These are phyloP conservation scores for Mortierella polycephala DNA, from an alignment of 371 early-diverging fungal species.

Conservation along the genomic window DNA sequence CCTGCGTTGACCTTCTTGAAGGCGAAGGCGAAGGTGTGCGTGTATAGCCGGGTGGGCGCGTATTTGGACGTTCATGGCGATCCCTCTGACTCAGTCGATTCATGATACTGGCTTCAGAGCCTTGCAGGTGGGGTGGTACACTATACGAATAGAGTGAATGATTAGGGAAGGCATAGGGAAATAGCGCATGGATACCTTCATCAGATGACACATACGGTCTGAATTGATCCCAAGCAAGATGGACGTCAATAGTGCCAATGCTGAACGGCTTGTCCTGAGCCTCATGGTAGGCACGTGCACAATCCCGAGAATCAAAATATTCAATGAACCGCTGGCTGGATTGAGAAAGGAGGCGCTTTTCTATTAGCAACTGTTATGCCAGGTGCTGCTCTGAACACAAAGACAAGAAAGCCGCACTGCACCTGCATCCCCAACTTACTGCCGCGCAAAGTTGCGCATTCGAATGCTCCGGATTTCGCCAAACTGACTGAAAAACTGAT, in stretches of 20 bases:
- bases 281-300: slow-evolving; percentile 29
- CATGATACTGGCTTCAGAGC: not conserved
- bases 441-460: not conserved
- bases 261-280: slow-evolving; percentile 19
- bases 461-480: slow-evolving; percentile 33
- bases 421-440: slow-evolving; percentile 8
- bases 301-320: slow-evolving; percentile 44
- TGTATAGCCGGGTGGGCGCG: not conserved
- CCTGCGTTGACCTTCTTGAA: not conserved
- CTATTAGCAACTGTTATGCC: no score
- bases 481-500: slow-evolving; percentile 20
- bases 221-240: slow-evolving; percentile 37
- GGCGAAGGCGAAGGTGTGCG: slow-evolving; percentile 17
- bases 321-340: slow-evolving; percentile 37
- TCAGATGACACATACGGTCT: slow-evolving; percentile 19
- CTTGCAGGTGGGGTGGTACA: no score
- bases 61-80: not conserved
- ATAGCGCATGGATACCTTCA: no score
- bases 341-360: no score
- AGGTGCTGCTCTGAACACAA: no score
- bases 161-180: no score
- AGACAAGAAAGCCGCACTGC: no score
- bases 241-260: slow-evolving; percentile 20
- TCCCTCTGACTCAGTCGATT: slow-evolving; percentile 2
- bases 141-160: no score